Base-by-base conservation (phyloP, 345 rosid genomes). In the Eucalyptus curtisii region DNA sequence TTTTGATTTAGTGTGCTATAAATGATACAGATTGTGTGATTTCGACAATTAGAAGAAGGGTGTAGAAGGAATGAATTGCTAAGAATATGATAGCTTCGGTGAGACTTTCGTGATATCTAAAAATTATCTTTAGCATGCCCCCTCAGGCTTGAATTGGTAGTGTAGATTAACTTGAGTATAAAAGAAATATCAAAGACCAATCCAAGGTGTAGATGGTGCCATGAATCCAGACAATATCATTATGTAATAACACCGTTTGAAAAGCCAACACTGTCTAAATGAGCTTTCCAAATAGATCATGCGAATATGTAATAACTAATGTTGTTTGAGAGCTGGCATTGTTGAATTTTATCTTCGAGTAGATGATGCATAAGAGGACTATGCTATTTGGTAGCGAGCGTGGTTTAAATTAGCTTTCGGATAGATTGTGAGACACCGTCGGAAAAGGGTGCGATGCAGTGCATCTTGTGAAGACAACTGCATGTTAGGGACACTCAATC, bases 221-320 rank as follows among this genome's bases (percentile, higher is more conserved):
- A 12, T 6, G 27, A 40, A 76, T 5, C 47, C 15, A 15, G 3
- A 14, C 20, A n/a, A 7, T 2, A 15, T 27, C 0, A 27, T 12
- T 27, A 30, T 61, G 4, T 12, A 61, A 13, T 0, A 0, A n/a
- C 0, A 14, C 0, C 17, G 6, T n/a, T 14, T 15, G 37, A 64
- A 64, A 64, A n/a, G 76, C 1, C 33, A 64, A 64, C 9, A 7
- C 3, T 13, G 0, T 64, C 3, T 7, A 13, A 64, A 13, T n/a
- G 71, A 7, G 2, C 19, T 64, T 64, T n/a, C 0, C 3, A 7
- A 14, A n/a, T 64, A 14, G 10, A 64, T n/a, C 10, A 4, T 64
- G 2, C 0, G 76, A n/a, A 14, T 64, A 64, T n/a, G 76, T 14
- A 31, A 2, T n/a, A 64, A 64, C 20, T 7, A n/a, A 64, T n/a